Conservation (phyloP, 106 monocot species). For the Xerophyta viscosa region DNA sequence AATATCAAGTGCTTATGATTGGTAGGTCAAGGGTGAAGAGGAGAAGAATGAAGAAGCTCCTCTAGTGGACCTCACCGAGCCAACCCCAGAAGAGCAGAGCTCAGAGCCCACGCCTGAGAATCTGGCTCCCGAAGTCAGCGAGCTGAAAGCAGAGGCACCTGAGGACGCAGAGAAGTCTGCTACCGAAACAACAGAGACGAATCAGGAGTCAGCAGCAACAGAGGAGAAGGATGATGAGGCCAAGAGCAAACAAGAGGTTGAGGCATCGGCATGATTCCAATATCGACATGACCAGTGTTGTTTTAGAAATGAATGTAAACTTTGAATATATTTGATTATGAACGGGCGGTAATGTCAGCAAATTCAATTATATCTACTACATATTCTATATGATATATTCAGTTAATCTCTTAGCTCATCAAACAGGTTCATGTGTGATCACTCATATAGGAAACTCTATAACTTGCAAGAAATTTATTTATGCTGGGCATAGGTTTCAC, state of each 20-base stretch:
- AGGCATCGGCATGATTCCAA: not conserved
- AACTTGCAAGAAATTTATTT: too few relatives aligned
- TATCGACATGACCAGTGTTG: not conserved
- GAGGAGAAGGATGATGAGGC: constrained; percentile 8
- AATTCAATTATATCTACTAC: too few relatives aligned
- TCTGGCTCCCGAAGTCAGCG: constrained; percentile 14
- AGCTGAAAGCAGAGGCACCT: constrained; percentile 11
- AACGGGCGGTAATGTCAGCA: too few relatives aligned
- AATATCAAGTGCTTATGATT: not conserved
- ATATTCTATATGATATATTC: too few relatives aligned
- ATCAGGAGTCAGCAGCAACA: not conserved
- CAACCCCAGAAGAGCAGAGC: constrained; percentile 15
- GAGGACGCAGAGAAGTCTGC: not conserved
- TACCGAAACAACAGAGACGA: not conserved
- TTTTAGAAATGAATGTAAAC: not conserved
- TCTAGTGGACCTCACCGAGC: constrained; percentile 27
- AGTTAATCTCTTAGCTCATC: too few relatives aligned
- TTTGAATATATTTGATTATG: too few relatives aligned
- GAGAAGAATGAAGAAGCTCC: constrained; percentile 12
- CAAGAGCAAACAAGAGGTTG: too few relatives aligned
- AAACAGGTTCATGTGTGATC: too few relatives aligned
- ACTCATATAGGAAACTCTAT: too few relatives aligned
- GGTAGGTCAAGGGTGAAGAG: constrained; percentile 16
- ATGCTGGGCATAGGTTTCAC: too few relatives aligned
- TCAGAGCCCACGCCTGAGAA: constrained; percentile 1